These are phyloP conservation scores for Termitomyces heimii DNA, from an alignment of 768 basidiomycete genomes.

Conservation along the genomic window DNA sequence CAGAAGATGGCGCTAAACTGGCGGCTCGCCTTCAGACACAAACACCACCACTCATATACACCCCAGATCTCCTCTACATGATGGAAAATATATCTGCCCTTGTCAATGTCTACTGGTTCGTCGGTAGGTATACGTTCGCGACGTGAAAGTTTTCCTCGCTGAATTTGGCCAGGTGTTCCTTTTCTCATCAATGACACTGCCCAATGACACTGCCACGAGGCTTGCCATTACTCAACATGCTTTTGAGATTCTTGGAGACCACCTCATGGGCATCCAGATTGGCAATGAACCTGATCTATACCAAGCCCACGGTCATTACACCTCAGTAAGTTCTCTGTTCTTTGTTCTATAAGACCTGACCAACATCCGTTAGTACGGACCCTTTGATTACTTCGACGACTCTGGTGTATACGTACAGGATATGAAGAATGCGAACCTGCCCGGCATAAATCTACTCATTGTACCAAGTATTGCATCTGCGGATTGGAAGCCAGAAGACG, in stretches of 20 bases:
- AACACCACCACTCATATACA: conserved; percentile 65
- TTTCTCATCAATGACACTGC: conserved; percentile 57
- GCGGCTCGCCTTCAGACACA: conserved; percentile 35
- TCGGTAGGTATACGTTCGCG: conserved; percentile 28
- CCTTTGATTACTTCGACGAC: conserved; percentile 46
- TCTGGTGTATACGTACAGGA: conserved; percentile 42
- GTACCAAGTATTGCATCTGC: conserved; percentile 48
- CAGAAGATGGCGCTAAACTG: background rate
- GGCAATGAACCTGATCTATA: conserved; percentile 67
- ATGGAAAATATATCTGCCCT: conserved; percentile 57
- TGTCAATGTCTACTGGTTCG: conserved; percentile 63
- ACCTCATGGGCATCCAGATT: conserved; percentile 62
- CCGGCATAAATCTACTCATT: conserved; percentile 41
- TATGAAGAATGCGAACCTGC: conserved; percentile 29
- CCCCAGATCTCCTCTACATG: conserved; percentile 62
- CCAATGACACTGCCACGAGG: conserved; percentile 45
- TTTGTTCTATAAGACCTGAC: background rate
- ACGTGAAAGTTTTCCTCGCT: background rate
- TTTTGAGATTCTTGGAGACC: conserved; percentile 58
- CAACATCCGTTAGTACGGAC: conserved; percentile 18
- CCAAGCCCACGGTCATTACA: conserved; percentile 34
- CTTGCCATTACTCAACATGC: conserved; percentile 54
- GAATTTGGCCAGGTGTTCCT: conserved; percentile 33
- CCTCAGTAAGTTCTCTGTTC: conserved; percentile 2
- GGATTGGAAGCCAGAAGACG: conserved; percentile 45